Conservation (phyloP, 306 rosid genomes). For the Cicer arietinum region DNA sequence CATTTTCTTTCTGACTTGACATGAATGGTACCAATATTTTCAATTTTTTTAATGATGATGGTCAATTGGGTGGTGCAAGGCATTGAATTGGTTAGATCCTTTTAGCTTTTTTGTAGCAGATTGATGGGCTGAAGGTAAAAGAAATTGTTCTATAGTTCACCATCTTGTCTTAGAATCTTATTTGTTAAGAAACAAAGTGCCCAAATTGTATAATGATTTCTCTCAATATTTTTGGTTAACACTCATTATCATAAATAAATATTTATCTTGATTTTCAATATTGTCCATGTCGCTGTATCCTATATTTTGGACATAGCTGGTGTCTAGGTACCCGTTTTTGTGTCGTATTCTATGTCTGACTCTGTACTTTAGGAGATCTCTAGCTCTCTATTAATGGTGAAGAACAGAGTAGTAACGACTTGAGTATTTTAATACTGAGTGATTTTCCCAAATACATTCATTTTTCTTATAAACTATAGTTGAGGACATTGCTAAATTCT, state of each 20-base stretch:
- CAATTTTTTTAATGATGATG: neutral
- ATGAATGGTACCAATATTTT: neutral
- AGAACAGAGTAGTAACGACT: neutral
- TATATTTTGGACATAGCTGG: neutral
- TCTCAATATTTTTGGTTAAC: neutral
- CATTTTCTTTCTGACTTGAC: neutral
- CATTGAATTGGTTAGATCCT: neutral
- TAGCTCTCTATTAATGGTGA: neutral
- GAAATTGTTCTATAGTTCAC: neutral
- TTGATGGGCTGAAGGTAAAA: neutral
- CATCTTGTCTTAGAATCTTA: neutral
- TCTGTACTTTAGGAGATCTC: neutral
- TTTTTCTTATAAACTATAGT: no score
- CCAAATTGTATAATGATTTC: neutral
- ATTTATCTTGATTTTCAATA: neutral
- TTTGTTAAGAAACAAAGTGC: neutral
- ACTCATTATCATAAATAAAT: neutral
- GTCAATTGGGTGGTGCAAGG: neutral
- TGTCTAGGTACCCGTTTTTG: neutral
- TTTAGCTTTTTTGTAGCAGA: neutral
- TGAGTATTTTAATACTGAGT: neutral
- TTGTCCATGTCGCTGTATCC: neutral
- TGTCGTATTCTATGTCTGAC: neutral
- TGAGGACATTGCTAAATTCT: no score
- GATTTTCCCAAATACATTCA: neutral